A percentile compares a stretch with the other conserved stretches of the same genome.
These are phyloP conservation scores for Fremontodendron californicum DNA, from an alignment of 345 rosid species.

Conservation along the genomic window DNA sequence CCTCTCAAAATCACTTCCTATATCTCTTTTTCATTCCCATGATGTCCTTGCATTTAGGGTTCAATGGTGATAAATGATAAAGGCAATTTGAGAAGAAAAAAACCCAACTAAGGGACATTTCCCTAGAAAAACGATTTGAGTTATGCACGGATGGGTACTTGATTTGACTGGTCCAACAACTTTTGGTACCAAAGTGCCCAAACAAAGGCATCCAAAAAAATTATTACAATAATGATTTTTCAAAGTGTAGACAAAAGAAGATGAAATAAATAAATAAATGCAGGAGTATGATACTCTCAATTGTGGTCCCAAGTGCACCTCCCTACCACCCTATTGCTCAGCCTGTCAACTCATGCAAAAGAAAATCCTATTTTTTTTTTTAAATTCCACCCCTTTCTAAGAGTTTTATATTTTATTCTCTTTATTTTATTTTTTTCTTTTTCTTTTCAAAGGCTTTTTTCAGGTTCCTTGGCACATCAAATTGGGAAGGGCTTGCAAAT, in stretches of 20 bases:
- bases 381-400: no score
- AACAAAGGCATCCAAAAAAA: not conserved
- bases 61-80: not conserved
- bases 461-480: constrained; percentile 4
- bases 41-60: not conserved
- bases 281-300: constrained; percentile 16
- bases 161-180: constrained; percentile 28
- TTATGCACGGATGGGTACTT: constrained; percentile 39
- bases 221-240: not conserved
- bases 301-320: constrained; percentile 23
- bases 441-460: not conserved
- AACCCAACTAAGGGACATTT: constrained; percentile 13
- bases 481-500: constrained; percentile 9
- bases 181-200: constrained; percentile 10
- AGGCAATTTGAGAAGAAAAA: constrained; percentile 5
- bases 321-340: constrained; percentile 21
- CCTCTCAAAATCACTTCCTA: constrained; percentile 9
- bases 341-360: constrained; percentile 29
- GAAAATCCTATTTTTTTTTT: not conserved
- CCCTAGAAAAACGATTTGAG: constrained; percentile 29
- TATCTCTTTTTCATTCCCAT: constrained; percentile 7
- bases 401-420: not conserved
- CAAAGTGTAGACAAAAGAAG: not conserved
- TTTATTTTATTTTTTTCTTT: not conserved
- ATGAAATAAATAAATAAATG: not conserved